Evolutionary conservation across 1,284 basidiomycete species (phyloP).

Genomic region (Trichosporon sp.): DNA sequence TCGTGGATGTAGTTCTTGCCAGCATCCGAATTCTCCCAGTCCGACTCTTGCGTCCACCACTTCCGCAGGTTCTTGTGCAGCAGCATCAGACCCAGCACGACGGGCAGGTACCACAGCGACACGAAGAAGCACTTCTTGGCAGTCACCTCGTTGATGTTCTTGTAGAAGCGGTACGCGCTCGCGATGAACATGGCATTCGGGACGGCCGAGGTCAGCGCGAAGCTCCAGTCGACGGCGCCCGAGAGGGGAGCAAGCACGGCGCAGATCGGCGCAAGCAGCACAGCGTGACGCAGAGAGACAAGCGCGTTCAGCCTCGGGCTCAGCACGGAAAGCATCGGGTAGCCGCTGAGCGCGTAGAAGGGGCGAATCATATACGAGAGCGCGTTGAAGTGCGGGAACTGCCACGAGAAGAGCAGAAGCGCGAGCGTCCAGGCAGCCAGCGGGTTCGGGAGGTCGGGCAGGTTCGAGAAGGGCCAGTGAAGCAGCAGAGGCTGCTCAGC

Average conservation of each 20-base stretch:
- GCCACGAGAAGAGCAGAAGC: conserved; percentile 90
- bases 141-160: conserved; percentile 66
- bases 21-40: conserved; percentile 32
- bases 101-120: conserved; percentile 88
- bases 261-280: conserved; percentile 77
- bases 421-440: conserved; percentile 76
- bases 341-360: conserved; percentile 91
- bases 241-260: conserved; percentile 79
- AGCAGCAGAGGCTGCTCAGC: conserved; percentile 61
- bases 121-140: conserved; percentile 80
- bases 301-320: conserved; percentile 79
- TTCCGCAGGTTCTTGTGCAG: conserved; percentile 80
- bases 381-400: conserved; percentile 98
- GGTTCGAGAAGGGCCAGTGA: conserved; percentile 41
- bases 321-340: conserved; percentile 86
- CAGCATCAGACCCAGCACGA: conserved; percentile 90
- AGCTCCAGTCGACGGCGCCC: conserved; percentile 84
- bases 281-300: conserved; percentile 80
- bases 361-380: conserved; percentile 84
- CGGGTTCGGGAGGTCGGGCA: conserved; percentile 61
- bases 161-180: conserved; percentile 77
- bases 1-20: conserved; percentile 30
- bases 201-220: conserved; percentile 74
- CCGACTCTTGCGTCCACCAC: conserved; percentile 59
- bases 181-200: conserved; percentile 75